These are phyloP conservation scores for Phallus indusiatus DNA, from an alignment of 768 basidiomycete genomes.

Conservation along the genomic window DNA sequence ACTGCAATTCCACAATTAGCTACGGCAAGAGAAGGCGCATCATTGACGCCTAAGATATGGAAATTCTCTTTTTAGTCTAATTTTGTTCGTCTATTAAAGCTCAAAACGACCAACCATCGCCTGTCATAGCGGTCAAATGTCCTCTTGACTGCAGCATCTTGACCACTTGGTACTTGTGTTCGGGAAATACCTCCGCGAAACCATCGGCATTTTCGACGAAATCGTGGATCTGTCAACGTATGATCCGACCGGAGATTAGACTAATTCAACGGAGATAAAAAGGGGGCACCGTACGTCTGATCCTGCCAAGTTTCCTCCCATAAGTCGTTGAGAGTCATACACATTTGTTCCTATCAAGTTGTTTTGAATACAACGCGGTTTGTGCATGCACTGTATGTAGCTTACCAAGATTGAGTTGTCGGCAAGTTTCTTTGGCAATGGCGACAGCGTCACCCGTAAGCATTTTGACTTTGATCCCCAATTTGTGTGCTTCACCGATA, in stretches of 20 bases:
- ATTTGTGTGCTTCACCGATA: slow-evolving; percentile 31
- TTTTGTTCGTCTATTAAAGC: background rate
- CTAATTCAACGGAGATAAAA: background rate
- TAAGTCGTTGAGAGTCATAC: slow-evolving; percentile 36
- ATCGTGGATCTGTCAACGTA: slow-evolving; percentile 22
- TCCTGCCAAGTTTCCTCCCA: slow-evolving; percentile 33
- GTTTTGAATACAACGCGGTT: background rate
- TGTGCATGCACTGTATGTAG: background rate
- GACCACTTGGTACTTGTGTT: slow-evolving; percentile 31
- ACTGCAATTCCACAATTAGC: slow-evolving; percentile 32
- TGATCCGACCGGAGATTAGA: background rate
- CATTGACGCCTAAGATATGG: slow-evolving; percentile 3
- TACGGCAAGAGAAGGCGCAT: slow-evolving; percentile 11
- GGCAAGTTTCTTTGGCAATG: slow-evolving; percentile 39
- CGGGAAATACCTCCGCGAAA: slow-evolving; percentile 41
- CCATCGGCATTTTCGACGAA: slow-evolving; percentile 42
- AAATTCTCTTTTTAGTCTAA: slow-evolving; percentile 4
- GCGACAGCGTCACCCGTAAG: slow-evolving; percentile 42
- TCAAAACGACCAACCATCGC: slow-evolving; percentile 22
- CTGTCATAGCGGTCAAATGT: slow-evolving; percentile 36
- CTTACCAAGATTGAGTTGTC: slow-evolving; percentile 28
- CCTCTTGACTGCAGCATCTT: slow-evolving; percentile 31
- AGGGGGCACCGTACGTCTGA: slow-evolving; percentile 20
- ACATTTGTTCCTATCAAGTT: slow-evolving; percentile 28
- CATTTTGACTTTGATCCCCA: slow-evolving; percentile 42